These are phyloP conservation scores for Fremontodendron californicum DNA, from an alignment of 345 rosid species.

Conservation along the genomic window DNA sequence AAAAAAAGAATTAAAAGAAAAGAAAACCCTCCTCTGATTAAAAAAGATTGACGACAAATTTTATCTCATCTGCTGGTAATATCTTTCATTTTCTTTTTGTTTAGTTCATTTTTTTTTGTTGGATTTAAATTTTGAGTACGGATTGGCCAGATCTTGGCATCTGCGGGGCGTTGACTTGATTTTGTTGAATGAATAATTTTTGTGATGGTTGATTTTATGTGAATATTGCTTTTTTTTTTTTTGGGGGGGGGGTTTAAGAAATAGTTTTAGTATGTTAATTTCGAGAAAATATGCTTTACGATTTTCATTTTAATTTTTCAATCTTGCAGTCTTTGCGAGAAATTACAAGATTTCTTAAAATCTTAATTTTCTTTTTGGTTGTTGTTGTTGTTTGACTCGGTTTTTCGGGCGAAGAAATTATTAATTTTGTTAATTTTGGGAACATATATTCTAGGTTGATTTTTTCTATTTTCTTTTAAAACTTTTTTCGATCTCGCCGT, in stretches of 20 bases:
- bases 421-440: not conserved
- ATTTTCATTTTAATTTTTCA: not conserved
- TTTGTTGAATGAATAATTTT: not conserved
- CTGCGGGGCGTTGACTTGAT: not conserved
- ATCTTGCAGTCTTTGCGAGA: not conserved
- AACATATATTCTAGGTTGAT: not conserved
- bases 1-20: not conserved
- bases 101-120: not conserved
- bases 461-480: no score
- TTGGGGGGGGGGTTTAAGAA: not conserved
- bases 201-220: not conserved
- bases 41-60: not conserved
- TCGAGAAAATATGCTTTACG: not conserved
- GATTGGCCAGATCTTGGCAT: not conserved
- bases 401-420: not conserved
- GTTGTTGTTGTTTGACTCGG: not conserved
- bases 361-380: not conserved
- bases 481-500: not conserved
- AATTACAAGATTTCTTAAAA: not conserved
- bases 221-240: not conserved
- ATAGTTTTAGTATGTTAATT: not conserved
- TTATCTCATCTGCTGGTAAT: constrained; percentile 5
- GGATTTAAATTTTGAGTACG: not conserved
- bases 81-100: not conserved
- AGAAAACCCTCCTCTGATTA: no score